These are phyloP conservation scores for Globisporangium parvum DNA, from an alignment of 352 stramenopile genomes.

Conservation along the genomic window DNA sequence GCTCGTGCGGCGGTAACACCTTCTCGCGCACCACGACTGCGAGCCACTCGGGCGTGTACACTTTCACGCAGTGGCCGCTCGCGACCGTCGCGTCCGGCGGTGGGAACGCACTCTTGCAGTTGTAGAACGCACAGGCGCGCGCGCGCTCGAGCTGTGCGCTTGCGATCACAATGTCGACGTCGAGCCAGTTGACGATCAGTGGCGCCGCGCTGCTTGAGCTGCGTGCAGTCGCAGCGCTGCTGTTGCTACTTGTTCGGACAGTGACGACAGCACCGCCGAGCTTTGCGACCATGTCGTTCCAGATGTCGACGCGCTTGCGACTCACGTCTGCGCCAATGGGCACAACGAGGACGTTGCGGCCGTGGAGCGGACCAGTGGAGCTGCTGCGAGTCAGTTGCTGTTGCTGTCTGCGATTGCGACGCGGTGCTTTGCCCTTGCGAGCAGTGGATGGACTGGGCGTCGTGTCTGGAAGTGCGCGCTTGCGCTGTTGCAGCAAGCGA, in stretches of 20 bases:
- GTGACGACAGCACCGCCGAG: conserved; percentile 29
- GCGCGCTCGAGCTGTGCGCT: conserved; percentile 36
- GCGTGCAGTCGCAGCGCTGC: background rate
- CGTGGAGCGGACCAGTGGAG: conserved; percentile 20
- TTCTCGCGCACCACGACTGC: conserved; percentile 42
- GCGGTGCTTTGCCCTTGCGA: background rate
- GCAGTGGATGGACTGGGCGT: no score
- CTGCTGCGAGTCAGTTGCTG: background rate
- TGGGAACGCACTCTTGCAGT: conserved; percentile 23
- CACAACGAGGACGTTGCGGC: conserved; percentile 40
- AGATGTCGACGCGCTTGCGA: conserved; percentile 57
- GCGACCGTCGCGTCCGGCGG: conserved; percentile 9
- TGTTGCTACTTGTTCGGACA: background rate
- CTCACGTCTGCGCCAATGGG: conserved; percentile 59
- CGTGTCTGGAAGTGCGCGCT: no score
- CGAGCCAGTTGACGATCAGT: conserved; percentile 27
- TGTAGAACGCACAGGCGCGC: conserved; percentile 26
- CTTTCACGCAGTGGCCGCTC: conserved; percentile 12
- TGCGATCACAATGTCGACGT: conserved; percentile 39
- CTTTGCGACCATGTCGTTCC: conserved; percentile 46
- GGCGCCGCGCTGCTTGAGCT: background rate
- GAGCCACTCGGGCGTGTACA: conserved; percentile 66
- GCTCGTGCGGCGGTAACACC: conserved; percentile 17
- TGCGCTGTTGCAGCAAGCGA: no score
- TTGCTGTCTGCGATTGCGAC: conserved; percentile 7